These are phyloP conservation scores for Baudoinia panamericana DNA, from an alignment of 495 filamentous ascomycete species.

Conservation along the genomic window DNA sequence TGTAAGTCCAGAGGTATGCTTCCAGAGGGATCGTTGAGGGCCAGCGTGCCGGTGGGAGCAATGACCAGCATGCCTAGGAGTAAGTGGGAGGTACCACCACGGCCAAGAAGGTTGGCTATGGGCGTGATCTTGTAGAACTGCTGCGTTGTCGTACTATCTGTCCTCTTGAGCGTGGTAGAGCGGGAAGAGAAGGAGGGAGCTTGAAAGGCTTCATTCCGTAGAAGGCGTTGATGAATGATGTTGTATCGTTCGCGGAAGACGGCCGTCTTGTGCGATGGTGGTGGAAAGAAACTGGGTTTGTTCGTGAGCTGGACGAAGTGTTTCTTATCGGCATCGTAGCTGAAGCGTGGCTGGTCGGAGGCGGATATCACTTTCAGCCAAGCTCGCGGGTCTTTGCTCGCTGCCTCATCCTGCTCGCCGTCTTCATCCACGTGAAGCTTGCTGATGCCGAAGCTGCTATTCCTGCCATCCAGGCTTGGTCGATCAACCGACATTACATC, in stretches of 20 bases:
- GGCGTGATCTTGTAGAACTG: constrained; percentile 81
- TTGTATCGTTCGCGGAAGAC: constrained; percentile 83
- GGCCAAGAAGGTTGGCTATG: constrained; percentile 83
- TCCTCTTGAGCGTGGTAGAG: constrained; percentile 43
- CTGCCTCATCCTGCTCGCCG: constrained; percentile 45
- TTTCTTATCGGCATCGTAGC: constrained; percentile 78
- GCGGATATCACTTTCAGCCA: constrained; percentile 71
- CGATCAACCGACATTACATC: constrained; percentile 13
- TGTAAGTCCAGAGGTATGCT: constrained; percentile 72
- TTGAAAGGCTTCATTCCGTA: constrained; percentile 90
- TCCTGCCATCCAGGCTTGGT: constrained; percentile 31
- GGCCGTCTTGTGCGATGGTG: constrained; percentile 65
- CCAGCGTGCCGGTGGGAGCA: constrained; percentile 68
- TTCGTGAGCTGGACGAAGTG: constrained; percentile 58
- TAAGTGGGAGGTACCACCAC: constrained; percentile 72
- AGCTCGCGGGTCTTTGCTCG: constrained; percentile 47
- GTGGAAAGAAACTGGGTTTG: constrained; percentile 65
- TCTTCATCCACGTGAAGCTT: constrained; percentile 45
- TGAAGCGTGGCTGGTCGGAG: constrained; percentile 72
- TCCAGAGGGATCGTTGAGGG: constrained; percentile 74
- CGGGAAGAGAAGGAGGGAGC: constrained; percentile 46
- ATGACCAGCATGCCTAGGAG: constrained; percentile 72
- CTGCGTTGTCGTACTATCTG: constrained; percentile 22
- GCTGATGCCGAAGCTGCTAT: constrained; percentile 51
- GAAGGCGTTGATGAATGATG: constrained; percentile 74